Base-by-base conservation (phyloP, 129 eudicot species). In the Glebionis coronaria region DNA sequence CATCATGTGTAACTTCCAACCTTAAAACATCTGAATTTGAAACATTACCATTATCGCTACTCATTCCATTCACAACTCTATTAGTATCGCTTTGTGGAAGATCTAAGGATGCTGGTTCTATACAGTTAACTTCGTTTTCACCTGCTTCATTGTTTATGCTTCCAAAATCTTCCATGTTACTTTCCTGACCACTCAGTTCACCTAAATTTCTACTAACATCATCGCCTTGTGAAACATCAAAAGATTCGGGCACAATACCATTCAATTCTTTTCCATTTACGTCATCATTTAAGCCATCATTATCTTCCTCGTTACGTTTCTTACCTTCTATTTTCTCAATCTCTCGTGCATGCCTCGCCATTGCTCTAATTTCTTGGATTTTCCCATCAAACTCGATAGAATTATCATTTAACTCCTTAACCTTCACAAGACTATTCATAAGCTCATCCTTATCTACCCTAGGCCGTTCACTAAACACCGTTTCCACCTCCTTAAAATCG, bases 301-400 rank as follows among this genome's bases (percentile, higher is more conserved):
- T 6, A 75, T 70, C 88, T 76, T 64, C 81, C 61, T 15, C 78
- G 38, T 44, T 80, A 73, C 25, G 40, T 63, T 45, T 56, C 50
- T 61, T 28, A 14, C 28, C 70, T 40, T 65, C 67, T 8, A 25
- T 70, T 82, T 69, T 82, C 77, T 91, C 96, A 74, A 61, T 42
- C 74, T 88, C 80, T 18, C 96, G 86, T 69, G 95, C 98, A 56
- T 73, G 84, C 78, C 86, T 82, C 7, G 95, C 98, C 98, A 93
- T 82, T 57, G 42, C 65, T 77, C 77, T 81, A 38, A 93, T 93
- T 76, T 88, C 90, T 76, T 80, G 60, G 59, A 93, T 88, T 78
- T 84, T 85, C 21, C 15, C 54, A 25, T 80, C 75, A 63, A 76
- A 78, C 11, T 60, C 77, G 7, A 4, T 28, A 58, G 76, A 70